Evolutionary conservation across 768 basidiomycete species (phyloP), one percentile per base, ranked within the genome.

Genomic region (Sistotremastrum suecicum): DNA sequence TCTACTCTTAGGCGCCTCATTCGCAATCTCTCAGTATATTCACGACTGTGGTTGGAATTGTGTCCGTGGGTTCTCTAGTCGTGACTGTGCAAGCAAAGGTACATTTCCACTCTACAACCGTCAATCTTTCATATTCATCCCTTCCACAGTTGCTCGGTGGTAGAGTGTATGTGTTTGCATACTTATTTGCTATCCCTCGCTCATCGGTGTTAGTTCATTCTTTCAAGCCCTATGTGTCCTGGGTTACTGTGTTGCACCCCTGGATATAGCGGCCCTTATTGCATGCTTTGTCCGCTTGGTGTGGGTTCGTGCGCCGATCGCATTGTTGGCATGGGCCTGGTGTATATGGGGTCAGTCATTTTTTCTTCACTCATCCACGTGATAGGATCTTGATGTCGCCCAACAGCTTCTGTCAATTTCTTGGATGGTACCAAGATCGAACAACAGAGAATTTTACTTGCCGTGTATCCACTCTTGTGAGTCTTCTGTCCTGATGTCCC

Each of bases 1-100:
- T 9, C 12, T 10, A n/a, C 41, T 37, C 46, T 10, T 53, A 92
- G 91, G 88, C 94, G 3, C 84, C 92, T 5, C 60, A 76, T 29
- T 69, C 71, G 7, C 92, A 97, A 58, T 76, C 88, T 0, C 71
- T 98, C 9, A 82, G 80, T 7, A 78, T 94, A 37, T 98, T 98
- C 64, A 92, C 92, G 0, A 82, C 80, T 47, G 90, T 95, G n/a
- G 78, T 98, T 38, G 89, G 85, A 11, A 83, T 97, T 45, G 83
- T 94, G 48, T 89, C 88, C 3, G 57, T 95, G 8, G 94, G 94
- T 4, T 90, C 91, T 9, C 67, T 95, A 32, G 74, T 83, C 0
- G 89, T 98, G 5, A 97, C 94, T 0, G 67, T 98, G n/a, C 94
- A 98, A 63, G 88, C 92, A 10, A 97, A 98, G 71, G 86, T 84